Evolutionary conservation across 2,329 filamentous ascomycete species (phyloP), one percentile per base, ranked within the genome.

Genomic region (Sclerotinia borealis): DNA sequence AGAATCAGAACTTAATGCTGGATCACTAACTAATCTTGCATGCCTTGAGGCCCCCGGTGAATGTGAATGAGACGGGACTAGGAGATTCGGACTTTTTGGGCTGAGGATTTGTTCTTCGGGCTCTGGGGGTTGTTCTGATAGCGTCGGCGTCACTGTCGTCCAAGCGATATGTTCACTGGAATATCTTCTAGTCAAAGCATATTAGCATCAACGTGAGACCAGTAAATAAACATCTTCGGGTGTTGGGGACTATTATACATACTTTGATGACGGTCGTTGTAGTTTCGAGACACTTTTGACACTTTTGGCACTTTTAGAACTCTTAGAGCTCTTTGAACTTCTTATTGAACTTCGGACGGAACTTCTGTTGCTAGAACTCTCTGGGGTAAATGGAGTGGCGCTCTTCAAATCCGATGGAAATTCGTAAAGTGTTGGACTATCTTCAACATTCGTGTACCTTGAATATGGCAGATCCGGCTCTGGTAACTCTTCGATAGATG

Each of bases 381-480:
- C 51, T 37, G 60, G 60, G 34, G 60, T 49, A 31, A 62, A 62
- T 34, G 60, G 29, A 22, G 55, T 29, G 10, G 63, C 19, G 29
- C n/a, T 60, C 17, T 49, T 50, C 45, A 47, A 19, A 43, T 47
- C 67, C 5, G 68, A 65, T 59, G 81, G 80, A 69, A 84, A 85
- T 70, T 85, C 82, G 80, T 87, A 86, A 55, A 87, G 75, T 37
- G 83, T 86, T 65, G 84, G 84, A 72, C 84, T 86, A 73, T 87
- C 84, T 4, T 29, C 60, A 61, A 85, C 73, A 17, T 83, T 82
- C 68, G 76, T 81, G 37, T 81, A 80, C 65, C 84, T 79, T n/a
- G 79, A 78, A 71, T 83, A 84, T 56, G 83, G 76, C n/a, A 83
- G 81, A 65, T 77, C 77, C 41, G 78, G 76, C 66, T 78, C 77